Percentiles rank a stretch among this genome's conserved stretches.
Evolutionary conservation across 1,284 basidiomycete species (phyloP).

Genomic region (Hemileia vastatrix): DNA sequence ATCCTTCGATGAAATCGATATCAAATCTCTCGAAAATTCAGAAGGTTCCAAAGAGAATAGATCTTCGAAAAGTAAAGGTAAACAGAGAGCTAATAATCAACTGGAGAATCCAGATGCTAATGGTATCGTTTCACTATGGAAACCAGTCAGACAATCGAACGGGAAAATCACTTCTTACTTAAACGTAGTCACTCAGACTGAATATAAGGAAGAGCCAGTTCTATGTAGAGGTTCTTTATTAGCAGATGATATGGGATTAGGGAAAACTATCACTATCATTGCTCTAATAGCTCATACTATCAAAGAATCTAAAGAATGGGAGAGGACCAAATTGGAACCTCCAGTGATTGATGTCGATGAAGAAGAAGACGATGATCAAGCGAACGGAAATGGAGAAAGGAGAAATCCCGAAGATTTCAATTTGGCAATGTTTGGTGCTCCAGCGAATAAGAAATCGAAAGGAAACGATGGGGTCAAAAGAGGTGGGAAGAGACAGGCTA

Average conservation of each 20-base stretch:
- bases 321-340: constrained; percentile 50
- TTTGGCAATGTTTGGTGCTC: background rate
- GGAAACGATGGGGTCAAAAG: constrained; percentile 11
- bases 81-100: too few species aligned
- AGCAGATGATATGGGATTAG: too few species aligned
- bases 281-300: constrained; percentile 82
- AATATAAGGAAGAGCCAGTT: constrained; percentile 57
- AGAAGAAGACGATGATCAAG: constrained; percentile 2
- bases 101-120: too few species aligned
- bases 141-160: too few species aligned
- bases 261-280: constrained; percentile 87
- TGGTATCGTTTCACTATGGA: too few species aligned
- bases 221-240: constrained; percentile 83
- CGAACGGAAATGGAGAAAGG: background rate
- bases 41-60: too few species aligned
- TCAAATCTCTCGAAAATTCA: too few species aligned
- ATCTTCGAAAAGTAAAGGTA: too few species aligned
- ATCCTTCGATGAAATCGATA: too few species aligned
- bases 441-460: constrained; percentile 9
- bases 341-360: constrained; percentile 34
- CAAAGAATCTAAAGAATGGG: constrained; percentile 57
- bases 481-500: constrained; percentile 29
- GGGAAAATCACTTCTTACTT: too few species aligned
- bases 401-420: background rate
- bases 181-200: constrained; percentile 74